These are phyloP conservation scores for Pascua sp. DNA, from an alignment of 1,284 basidiomycete species.

Conservation along the genomic window DNA sequence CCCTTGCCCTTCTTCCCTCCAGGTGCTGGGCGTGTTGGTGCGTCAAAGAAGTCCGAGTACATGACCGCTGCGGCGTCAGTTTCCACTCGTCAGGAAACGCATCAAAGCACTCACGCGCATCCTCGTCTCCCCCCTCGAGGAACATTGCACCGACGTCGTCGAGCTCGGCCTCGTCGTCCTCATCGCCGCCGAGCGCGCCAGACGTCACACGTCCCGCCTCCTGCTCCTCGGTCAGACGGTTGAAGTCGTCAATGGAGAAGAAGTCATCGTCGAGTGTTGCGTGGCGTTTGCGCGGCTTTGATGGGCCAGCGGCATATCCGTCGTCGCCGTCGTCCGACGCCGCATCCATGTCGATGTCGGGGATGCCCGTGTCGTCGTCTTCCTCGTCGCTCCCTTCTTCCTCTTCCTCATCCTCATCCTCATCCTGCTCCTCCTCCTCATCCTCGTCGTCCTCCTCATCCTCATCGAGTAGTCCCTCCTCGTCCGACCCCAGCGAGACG, in stretches of 20 bases:
- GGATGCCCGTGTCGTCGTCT: constrained; percentile 21
- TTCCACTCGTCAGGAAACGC: not conserved
- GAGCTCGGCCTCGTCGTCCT: constrained; percentile 56
- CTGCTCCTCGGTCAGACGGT: constrained; percentile 74
- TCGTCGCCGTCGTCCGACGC: constrained; percentile 24
- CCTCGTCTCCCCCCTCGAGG: constrained; percentile 47
- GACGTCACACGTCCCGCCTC: constrained; percentile 65
- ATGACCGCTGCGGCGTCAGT: constrained; percentile 37
- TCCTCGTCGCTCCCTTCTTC: constrained; percentile 18
- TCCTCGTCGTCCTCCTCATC: constrained; percentile 55
- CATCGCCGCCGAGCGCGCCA: constrained; percentile 57
- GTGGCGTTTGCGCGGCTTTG: constrained; percentile 44
- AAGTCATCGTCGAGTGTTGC: constrained; percentile 86
- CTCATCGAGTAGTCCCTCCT: constrained; percentile 39
- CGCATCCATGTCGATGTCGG: constrained; percentile 19
- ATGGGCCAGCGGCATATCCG: constrained; percentile 36
- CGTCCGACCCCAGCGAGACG: constrained; percentile 47
- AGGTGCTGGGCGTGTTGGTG: constrained; percentile 35
- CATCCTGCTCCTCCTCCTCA: constrained; percentile 22
- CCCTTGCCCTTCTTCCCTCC: constrained; percentile 31
- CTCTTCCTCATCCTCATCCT: constrained; percentile 19
- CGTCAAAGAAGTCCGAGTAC: constrained; percentile 62
- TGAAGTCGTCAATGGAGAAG: constrained; percentile 86
- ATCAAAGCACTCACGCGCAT: constrained; percentile 31
- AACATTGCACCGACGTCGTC: constrained; percentile 44